A percentile compares a stretch with the other conserved stretches of the same genome.
phyloP scores from a whole-genome alignment of 495 filamentous ascomycete species.

The Achaetomiella virescens region DNA sequence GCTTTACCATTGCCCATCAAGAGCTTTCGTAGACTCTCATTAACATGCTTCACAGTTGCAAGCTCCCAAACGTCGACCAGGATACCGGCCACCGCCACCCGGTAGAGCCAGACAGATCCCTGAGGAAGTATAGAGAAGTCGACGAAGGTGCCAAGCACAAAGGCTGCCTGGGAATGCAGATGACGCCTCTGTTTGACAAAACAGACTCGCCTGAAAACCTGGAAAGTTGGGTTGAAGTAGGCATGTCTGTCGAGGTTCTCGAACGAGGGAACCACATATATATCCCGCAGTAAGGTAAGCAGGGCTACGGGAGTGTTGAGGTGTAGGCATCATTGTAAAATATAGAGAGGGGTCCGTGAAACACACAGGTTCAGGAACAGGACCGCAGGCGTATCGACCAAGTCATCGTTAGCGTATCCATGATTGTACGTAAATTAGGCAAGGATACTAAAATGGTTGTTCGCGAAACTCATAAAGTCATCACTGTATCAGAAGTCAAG shows the following conservation, averaged over 20 bases:
- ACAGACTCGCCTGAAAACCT: constrained; percentile 21
- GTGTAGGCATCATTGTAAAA: constrained; percentile 1
- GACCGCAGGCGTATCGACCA: too few relatives aligned
- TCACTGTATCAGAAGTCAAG: background rate
- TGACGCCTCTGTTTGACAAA: constrained; percentile 55
- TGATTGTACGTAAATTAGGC: too few relatives aligned
- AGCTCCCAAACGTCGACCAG: constrained; percentile 77
- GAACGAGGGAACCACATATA: constrained; percentile 37
- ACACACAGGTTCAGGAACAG: too few relatives aligned
- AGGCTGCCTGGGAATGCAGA: constrained; percentile 79
- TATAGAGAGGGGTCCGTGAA: background rate
- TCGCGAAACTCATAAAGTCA: background rate
- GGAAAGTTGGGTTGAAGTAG: constrained; percentile 40
- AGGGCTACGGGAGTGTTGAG: background rate
- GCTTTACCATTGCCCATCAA: constrained; percentile 6
- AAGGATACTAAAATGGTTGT: too few relatives aligned
- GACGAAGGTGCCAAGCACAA: constrained; percentile 63
- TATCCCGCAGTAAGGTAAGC: constrained; percentile 30
- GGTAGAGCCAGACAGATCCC: constrained; percentile 64
- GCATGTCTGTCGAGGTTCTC: constrained; percentile 38
- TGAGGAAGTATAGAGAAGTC: constrained; percentile 63
- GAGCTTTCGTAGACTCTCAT: background rate
- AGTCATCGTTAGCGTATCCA: background rate
- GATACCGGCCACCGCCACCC: constrained; percentile 63
- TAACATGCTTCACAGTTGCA: constrained; percentile 50